These are phyloP conservation scores for Thalassiosira hispida DNA, from an alignment of 352 stramenopile genomes.

Conservation along the genomic window DNA sequence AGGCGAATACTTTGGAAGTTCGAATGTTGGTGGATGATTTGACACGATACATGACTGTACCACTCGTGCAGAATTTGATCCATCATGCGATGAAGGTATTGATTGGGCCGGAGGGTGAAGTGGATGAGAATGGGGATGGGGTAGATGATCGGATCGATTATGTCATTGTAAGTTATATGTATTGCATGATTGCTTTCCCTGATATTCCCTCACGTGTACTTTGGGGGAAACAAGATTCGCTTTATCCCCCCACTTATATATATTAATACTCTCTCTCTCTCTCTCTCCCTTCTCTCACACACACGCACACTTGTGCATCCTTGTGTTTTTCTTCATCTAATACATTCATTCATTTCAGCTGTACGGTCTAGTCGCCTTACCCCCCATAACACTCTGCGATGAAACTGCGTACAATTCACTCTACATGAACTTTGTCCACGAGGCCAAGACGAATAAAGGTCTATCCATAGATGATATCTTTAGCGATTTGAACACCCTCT, in stretches of 20 bases:
- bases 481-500: background rate
- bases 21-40: conserved; percentile 48
- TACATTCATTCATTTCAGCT: too few relatives aligned
- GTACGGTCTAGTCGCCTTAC: conserved; percentile 51
- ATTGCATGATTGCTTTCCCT: background rate
- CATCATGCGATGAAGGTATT: conserved; percentile 51
- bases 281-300: background rate
- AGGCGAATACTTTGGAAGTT: conserved; percentile 35
- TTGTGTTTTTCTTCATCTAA: conserved; percentile 4
- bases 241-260: too few relatives aligned
- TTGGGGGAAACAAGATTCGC: too few relatives aligned
- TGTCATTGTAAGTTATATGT: conserved; percentile 42
- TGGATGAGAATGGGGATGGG: conserved; percentile 4
- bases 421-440: conserved; percentile 38
- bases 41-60: conserved; percentile 65
- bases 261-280: background rate
- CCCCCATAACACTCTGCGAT: conserved; percentile 50
- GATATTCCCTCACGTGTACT: too few relatives aligned
- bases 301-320: background rate
- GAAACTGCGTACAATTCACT: conserved; percentile 34
- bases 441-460: conserved; percentile 26
- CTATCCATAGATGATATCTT: too few relatives aligned
- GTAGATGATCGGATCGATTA: conserved; percentile 35
- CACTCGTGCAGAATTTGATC: conserved; percentile 80
- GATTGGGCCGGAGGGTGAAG: background rate